These are phyloP conservation scores for Meripilus lineatus DNA, from an alignment of 1,284 basidiomycete species.

Conservation along the genomic window DNA sequence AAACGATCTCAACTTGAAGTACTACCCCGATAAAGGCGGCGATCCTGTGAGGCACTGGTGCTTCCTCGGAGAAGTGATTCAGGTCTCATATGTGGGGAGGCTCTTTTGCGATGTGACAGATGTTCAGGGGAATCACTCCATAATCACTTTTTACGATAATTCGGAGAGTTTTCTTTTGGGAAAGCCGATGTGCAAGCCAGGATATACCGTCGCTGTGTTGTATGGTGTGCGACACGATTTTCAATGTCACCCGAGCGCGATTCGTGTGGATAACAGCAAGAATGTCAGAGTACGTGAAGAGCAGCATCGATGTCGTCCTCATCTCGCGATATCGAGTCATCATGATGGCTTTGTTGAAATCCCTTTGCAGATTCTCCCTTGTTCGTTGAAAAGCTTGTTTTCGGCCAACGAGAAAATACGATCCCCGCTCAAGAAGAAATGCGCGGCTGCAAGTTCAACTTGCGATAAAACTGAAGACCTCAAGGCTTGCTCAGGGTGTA, in stretches of 20 bases:
- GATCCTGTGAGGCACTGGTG: conserved; percentile 8
- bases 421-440: not conserved
- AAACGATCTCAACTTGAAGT: conserved; percentile 2
- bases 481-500: conserved; percentile 2
- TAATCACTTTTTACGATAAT: conserved; percentile 4
- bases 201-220: conserved; percentile 9
- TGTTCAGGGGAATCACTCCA: not conserved
- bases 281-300: conserved; percentile 4
- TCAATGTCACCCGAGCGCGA: not conserved
- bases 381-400: conserved; percentile 2
- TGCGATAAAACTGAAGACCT: conserved; percentile 6
- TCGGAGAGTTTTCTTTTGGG: not conserved
- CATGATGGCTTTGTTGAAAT: not conserved
- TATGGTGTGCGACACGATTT: conserved; percentile 5
- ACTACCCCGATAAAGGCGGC: not conserved
- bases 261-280: conserved; percentile 4
- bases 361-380: conserved; percentile 8
- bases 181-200: not conserved
- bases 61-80: conserved; percentile 8
- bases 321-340: too few relatives aligned
- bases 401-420: conserved; percentile 7
- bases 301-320: not conserved
- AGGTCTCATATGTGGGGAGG: not conserved
- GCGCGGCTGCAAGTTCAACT: conserved; percentile 1
- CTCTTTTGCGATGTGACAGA: conserved; percentile 1